A percentile compares a stretch with the other conserved stretches of the same genome.
Conservation (phyloP, 1,284 basidiomycete species). For the Cutaneotrichosporon sp. region DNA sequence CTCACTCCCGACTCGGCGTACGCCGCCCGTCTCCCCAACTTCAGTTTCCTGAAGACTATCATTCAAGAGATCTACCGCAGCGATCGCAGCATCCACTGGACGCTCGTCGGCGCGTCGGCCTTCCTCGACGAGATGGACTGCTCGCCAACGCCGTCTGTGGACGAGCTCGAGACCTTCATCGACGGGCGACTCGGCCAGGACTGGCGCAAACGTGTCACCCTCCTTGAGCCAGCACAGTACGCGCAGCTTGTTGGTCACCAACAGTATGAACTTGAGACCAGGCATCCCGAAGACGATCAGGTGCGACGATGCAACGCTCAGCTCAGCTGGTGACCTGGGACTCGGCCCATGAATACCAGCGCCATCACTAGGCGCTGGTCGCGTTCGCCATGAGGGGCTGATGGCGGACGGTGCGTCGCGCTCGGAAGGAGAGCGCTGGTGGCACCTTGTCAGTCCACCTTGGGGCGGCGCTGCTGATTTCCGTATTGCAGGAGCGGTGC, state of each 20-base stretch:
- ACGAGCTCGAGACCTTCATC: neutral
- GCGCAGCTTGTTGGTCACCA: neutral
- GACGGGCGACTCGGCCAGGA: neutral
- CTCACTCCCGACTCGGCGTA: neutral
- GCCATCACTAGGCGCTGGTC: neutral
- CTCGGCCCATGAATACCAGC: too few relatives aligned
- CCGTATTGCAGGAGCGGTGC: too few relatives aligned
- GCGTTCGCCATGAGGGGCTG: too few relatives aligned
- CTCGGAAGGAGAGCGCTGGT: too few relatives aligned
- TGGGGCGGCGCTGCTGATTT: too few relatives aligned
- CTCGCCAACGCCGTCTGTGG: neutral
- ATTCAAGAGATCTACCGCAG: neutral
- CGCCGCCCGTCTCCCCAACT: neutral
- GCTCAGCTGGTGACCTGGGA: neutral
- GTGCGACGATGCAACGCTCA: neutral
- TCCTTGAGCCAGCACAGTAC: neutral
- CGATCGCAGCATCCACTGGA: neutral
- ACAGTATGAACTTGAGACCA: neutral
- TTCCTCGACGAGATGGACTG: slow-evolving; percentile 3
- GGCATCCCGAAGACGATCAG: neutral
- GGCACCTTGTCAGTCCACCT: too few relatives aligned
- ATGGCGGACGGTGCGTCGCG: too few relatives aligned
- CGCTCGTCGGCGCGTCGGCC: neutral
- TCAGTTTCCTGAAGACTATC: neutral
- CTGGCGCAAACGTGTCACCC: neutral